Evolutionary conservation across 2,329 filamentous ascomycete species (phyloP).

Genomic region (Exophiala aquamarina): DNA sequence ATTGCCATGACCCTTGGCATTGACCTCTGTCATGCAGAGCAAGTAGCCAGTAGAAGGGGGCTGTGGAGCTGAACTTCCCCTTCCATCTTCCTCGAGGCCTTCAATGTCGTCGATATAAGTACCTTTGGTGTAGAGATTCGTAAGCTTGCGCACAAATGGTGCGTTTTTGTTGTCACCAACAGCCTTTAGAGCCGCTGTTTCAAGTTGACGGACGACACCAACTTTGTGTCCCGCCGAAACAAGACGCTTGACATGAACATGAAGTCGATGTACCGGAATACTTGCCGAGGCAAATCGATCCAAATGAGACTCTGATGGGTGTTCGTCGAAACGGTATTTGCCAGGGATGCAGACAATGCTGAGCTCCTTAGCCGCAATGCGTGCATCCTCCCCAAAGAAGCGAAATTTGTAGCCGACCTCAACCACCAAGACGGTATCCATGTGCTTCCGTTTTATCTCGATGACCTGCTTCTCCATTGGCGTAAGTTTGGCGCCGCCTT

Average conservation of each 20-base stretch:
- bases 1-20: constrained; percentile 74
- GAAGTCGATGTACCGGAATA: constrained; percentile 86
- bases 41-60: constrained; percentile 76
- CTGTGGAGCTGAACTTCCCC: constrained; percentile 58
- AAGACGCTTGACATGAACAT: constrained; percentile 90
- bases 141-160: constrained; percentile 88
- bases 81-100: constrained; percentile 60
- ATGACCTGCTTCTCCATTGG: constrained; percentile 92
- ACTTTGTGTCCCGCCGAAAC: constrained; percentile 94
- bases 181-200: constrained; percentile 94
- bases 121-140: constrained; percentile 95
- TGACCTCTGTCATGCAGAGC: constrained; percentile 84
- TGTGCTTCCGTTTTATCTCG: constrained; percentile 87
- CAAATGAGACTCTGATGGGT: constrained; percentile 87
- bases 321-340: constrained; percentile 91
- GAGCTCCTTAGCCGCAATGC: constrained; percentile 82
- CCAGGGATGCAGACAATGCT: constrained; percentile 96
- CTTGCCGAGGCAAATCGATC: constrained; percentile 93
- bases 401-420: constrained; percentile 98
- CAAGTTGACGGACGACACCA: constrained; percentile 88
- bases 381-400: constrained; percentile 94
- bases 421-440: constrained; percentile 86
- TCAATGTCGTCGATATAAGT: constrained; percentile 95
- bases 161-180: constrained; percentile 91
- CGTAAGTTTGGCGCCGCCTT: constrained; percentile 79